phyloP scores from a whole-genome alignment of 1,139 yeast genomes.

The Blastobotrys arbuscula region DNA sequence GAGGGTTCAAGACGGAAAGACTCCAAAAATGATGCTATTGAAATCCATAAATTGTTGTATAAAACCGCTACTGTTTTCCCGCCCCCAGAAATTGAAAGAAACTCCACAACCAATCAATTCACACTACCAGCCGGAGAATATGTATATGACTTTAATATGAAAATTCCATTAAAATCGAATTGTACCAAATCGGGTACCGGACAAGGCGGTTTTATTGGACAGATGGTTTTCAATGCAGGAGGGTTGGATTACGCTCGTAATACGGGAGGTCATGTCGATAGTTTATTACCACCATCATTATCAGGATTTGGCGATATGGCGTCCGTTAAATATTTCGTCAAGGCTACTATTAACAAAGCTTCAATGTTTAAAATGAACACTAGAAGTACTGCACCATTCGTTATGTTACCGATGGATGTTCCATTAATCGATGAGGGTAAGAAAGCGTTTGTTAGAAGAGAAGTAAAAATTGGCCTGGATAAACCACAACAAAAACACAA shows the following conservation, averaged over 20 bases:
- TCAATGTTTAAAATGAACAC: slow-evolving; percentile 48
- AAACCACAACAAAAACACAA: slow-evolving; percentile 2
- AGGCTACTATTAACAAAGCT: slow-evolving; percentile 55
- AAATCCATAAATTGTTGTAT: slow-evolving; percentile 52
- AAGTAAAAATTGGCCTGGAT: slow-evolving; percentile 19
- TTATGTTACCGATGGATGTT: slow-evolving; percentile 50
- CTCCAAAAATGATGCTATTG: slow-evolving; percentile 30
- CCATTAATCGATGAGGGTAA: slow-evolving; percentile 26
- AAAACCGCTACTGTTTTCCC: slow-evolving; percentile 56
- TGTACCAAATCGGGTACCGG: slow-evolving; percentile 32
- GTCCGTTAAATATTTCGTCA: slow-evolving; percentile 46
- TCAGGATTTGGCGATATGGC: slow-evolving; percentile 45
- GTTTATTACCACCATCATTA: slow-evolving; percentile 54
- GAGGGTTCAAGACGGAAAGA: slow-evolving; percentile 20
- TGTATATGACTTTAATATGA: slow-evolving; percentile 51
- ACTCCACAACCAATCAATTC: slow-evolving; percentile 47
- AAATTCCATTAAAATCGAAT: slow-evolving; percentile 46
- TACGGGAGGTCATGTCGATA: slow-evolving; percentile 37
- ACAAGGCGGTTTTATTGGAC: slow-evolving; percentile 7
- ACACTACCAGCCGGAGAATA: slow-evolving; percentile 59
- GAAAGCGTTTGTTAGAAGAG: slow-evolving; percentile 28
- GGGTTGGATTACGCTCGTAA: slow-evolving; percentile 28
- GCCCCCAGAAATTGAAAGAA: slow-evolving; percentile 48
- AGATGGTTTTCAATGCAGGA: slow-evolving; percentile 35
- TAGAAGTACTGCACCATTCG: slow-evolving; percentile 47